Evolutionary conservation across 805 yeast species (phyloP), one percentile per base, ranked within the genome.

Genomic region (Candida xiaguanensis): DNA sequence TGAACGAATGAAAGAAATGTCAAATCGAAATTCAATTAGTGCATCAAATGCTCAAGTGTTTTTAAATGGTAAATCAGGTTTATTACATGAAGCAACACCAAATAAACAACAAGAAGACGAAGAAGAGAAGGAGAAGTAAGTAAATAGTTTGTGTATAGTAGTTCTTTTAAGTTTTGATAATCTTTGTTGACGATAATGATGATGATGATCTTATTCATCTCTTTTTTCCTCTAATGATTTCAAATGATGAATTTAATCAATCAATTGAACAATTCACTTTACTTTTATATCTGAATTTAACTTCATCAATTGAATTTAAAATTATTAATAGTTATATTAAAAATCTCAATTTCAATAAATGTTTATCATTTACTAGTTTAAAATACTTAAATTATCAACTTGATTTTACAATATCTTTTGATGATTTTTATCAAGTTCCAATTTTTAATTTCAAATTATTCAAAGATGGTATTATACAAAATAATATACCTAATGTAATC

Each of bases 1-100:
- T 31, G 82, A 77, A 48, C 70, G 74, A 54, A 80, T 79, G 35
- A 74, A 77, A 42, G 74, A 79, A 51, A 77, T 79, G 52, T 62
- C 58, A 44, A 77, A 74, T 55, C 64, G 83, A 48, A 77, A 75
- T 52, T 74, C 81, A 4, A 72, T 79, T 20, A 74, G 81, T 50
- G 77, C 63, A 15, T 49, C 74, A 30, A 65, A 71, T 47, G 61
- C 68, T 29, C 71, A 67, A 16, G 58, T 67, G 30, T 56, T 65
- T 49, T 61, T 56, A 44, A 72, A 72, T 50, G 77, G 78, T 20
- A 77, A 75, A 51, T 74, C 77, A 43, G 64, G 68, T 22, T 63
- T 78, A 53, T 78, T 78, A 56, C 75, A 77, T 39, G 83, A 77
- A 49, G 59, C 74, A 3, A 67, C 71, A 7, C 62, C 66, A 8